Conservation (phyloP, 2,329 filamentous ascomycete species). For the Bimuria novae-zelandiae region DNA sequence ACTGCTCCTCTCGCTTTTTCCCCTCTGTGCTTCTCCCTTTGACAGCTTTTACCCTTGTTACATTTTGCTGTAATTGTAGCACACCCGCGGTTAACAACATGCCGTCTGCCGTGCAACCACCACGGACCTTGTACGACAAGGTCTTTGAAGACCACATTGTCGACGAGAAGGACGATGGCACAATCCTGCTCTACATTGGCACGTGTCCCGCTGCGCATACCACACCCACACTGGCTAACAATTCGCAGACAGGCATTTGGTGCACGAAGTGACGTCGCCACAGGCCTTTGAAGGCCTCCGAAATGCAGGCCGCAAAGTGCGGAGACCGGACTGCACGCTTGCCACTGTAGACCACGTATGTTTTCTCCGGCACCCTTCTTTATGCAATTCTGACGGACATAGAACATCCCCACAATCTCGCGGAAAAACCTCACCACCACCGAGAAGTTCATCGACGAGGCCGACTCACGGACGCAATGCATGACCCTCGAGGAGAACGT, state of each 20-base stretch:
- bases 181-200: constrained; percentile 92
- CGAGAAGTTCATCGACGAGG: constrained; percentile 90
- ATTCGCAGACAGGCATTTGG: constrained; percentile 80
- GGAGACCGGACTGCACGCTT: constrained; percentile 94
- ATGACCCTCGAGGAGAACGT: constrained; percentile 97
- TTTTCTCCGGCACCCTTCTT: constrained; percentile 5
- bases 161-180: constrained; percentile 93
- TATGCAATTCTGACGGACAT: constrained; percentile 17
- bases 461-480: constrained; percentile 91
- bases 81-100: constrained; percentile 53
- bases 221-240: constrained; percentile 26
- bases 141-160: constrained; percentile 94
- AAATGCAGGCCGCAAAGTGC: constrained; percentile 84
- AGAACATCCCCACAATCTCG: constrained; percentile 93
- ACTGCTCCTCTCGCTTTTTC: constrained; percentile 5
- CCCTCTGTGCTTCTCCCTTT: not conserved
- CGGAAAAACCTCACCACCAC: constrained; percentile 94
- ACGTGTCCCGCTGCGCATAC: constrained; percentile 40
- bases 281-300: constrained; percentile 97
- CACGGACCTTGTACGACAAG: constrained; percentile 95
- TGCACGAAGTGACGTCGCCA: constrained; percentile 97
- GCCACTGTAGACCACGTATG: constrained; percentile 95
- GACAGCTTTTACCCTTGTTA: no score
- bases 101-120: constrained; percentile 73
- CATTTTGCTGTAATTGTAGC: constrained; percentile 14